Conservation (phyloP, 2,329 filamentous ascomycete species). For the Curvularia sp. region DNA sequence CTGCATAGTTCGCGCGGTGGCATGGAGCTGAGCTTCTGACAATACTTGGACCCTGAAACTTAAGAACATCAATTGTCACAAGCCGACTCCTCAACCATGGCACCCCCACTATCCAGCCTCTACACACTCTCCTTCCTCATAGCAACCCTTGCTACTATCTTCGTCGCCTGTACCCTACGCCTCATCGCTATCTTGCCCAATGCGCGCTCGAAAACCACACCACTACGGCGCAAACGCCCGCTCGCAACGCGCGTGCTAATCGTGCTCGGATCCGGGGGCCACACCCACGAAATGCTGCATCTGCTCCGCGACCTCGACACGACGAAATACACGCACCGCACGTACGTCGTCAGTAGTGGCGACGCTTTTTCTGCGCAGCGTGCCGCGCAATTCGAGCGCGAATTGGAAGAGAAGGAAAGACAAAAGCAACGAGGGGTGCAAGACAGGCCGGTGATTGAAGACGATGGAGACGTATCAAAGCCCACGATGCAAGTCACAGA, state of each 20-base stretch:
- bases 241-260: conserved; percentile 70
- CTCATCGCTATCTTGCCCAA: conserved; percentile 51
- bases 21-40: no score
- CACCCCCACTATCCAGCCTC: conserved; percentile 28
- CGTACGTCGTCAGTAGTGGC: conserved; percentile 80
- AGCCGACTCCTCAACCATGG: conserved; percentile 22
- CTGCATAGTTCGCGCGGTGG: no score
- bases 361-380: conserved; percentile 74
- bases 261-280: conserved; percentile 89
- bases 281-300: conserved; percentile 92
- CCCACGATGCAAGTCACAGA: conserved; percentile 11
- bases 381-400: conserved; percentile 68
- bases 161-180: conserved; percentile 48
- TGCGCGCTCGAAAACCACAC: conserved; percentile 30
- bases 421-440: conserved; percentile 4
- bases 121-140: conserved; percentile 40
- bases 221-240: conserved; percentile 34
- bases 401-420: conserved; percentile 32
- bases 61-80: not conserved
- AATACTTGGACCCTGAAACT: no score
- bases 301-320: conserved; percentile 70
- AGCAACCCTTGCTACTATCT: conserved; percentile 43
- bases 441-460: not conserved
- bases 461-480: not conserved
- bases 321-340: conserved; percentile 66